Conservation (phyloP, 345 rosid species). For the Brassica cretica region DNA sequence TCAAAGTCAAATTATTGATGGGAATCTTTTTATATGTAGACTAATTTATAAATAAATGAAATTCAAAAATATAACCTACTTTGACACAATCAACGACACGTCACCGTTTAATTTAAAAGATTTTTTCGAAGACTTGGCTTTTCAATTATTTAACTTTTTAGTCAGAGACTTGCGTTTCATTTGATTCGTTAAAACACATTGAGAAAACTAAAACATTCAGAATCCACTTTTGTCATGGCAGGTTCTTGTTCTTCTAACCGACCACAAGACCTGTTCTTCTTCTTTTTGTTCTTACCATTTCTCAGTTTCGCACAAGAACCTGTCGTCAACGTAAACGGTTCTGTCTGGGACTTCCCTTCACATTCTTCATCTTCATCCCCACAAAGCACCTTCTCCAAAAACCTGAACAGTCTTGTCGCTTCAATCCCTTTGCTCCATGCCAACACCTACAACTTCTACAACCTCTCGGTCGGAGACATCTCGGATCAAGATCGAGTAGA, state of each 20-base stretch:
- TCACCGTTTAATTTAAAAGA: background rate
- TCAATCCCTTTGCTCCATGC: background rate
- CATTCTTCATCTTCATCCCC: background rate
- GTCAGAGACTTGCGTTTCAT: slow-evolving; percentile 2
- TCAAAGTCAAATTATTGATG: background rate
- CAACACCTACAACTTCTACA: slow-evolving; percentile 4
- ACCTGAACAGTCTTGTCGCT: background rate
- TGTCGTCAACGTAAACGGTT: background rate
- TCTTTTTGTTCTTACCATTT: background rate
- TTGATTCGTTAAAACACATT: background rate
- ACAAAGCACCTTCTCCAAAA: background rate
- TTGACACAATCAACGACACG: slow-evolving; percentile 8
- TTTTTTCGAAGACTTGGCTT: background rate
- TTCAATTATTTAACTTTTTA: background rate
- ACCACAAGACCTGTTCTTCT: background rate
- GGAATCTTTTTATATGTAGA: background rate
- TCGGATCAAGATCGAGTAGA: slow-evolving; percentile 9
- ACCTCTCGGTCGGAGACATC: slow-evolving; percentile 1
- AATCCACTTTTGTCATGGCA: slow-evolving; percentile 1
- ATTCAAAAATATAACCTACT: background rate
- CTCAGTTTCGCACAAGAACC: background rate
- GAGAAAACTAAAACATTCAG: background rate
- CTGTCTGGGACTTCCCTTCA: background rate
- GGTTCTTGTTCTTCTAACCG: slow-evolving; percentile 4
- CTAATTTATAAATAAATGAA: too few relatives aligned